These are phyloP conservation scores for Annulohypoxylon truncatum DNA, from an alignment of 2,329 filamentous ascomycete genomes.

Conservation along the genomic window DNA sequence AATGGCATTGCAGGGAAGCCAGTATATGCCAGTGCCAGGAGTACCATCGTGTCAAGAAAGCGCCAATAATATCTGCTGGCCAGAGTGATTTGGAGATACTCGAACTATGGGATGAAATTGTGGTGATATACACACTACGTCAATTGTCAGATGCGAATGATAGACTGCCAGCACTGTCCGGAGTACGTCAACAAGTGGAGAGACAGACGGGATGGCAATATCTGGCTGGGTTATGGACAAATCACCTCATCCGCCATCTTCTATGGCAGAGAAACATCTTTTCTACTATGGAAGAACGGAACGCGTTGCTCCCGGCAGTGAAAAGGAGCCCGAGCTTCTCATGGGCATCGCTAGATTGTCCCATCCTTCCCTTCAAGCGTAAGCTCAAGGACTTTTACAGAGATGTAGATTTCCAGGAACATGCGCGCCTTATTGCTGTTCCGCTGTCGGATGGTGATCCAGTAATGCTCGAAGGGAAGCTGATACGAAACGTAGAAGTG, in stretches of 20 bases:
- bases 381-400: background rate
- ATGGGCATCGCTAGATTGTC: constrained; percentile 15
- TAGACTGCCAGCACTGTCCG: constrained; percentile 22
- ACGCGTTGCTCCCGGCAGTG: background rate
- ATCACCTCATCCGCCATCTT: constrained; percentile 11
- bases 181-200: constrained; percentile 14
- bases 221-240: constrained; percentile 20
- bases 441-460: constrained; percentile 2
- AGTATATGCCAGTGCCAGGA: constrained; percentile 8
- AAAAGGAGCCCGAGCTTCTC: constrained; percentile 18
- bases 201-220: constrained; percentile 13
- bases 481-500: constrained; percentile 8
- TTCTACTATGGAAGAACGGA: background rate
- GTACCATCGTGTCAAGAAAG: background rate
- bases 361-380: background rate
- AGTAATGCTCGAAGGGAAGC: constrained; percentile 14
- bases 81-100: background rate
- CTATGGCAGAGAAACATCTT: constrained; percentile 4
- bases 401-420: background rate
- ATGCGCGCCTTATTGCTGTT: constrained; percentile 12
- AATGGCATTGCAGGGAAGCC: constrained; percentile 14
- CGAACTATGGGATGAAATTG: constrained; percentile 4
- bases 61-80: background rate
- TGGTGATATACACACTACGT: constrained; percentile 8
- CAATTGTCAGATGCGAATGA: constrained; percentile 3